Evolutionary conservation across 306 rosid species (phyloP).

Genomic region (Sphenostylis stenocarpa): DNA sequence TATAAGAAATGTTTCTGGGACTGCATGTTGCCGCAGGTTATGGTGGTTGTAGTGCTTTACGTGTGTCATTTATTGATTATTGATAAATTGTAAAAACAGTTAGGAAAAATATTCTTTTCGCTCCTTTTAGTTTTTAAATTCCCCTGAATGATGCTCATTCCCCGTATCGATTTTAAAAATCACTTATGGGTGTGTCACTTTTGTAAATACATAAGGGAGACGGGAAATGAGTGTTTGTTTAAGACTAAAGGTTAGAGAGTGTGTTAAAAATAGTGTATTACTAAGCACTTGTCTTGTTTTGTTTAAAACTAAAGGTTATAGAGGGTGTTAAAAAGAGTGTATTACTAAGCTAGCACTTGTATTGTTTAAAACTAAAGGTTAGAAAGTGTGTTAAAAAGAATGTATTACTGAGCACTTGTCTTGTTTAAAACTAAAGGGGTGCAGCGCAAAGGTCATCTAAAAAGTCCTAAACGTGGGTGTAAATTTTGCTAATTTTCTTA

Average conservation of each 20-base stretch:
- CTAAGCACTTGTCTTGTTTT: neutral
- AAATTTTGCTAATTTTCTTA: neutral
- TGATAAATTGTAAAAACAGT: neutral
- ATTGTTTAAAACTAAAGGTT: neutral
- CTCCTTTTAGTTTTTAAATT: too few relatives aligned
- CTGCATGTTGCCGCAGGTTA: neutral
- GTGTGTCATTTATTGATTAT: neutral
- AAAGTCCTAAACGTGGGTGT: neutral
- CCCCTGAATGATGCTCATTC: too few relatives aligned
- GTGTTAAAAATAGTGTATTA: too few relatives aligned
- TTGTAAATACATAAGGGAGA: neutral
- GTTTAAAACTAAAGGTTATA: too few relatives aligned
- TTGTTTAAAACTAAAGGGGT: neutral
- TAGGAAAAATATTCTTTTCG: neutral
- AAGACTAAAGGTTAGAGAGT: neutral
- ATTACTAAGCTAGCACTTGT: too few relatives aligned
- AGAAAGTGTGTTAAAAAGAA: too few relatives aligned
- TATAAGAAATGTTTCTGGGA: neutral
- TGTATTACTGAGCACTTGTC: too few relatives aligned
- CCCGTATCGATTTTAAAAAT: too few relatives aligned
- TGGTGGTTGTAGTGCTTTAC: neutral
- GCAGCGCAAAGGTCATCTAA: neutral
- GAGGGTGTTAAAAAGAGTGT: too few relatives aligned
- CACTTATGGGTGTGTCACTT: neutral
- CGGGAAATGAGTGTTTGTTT: neutral